Percentiles rank a stretch among this genome's conserved stretches.
Evolutionary conservation across 2,329 filamentous ascomycete species (phyloP).

Genomic region (Fusarium duplospermum): DNA sequence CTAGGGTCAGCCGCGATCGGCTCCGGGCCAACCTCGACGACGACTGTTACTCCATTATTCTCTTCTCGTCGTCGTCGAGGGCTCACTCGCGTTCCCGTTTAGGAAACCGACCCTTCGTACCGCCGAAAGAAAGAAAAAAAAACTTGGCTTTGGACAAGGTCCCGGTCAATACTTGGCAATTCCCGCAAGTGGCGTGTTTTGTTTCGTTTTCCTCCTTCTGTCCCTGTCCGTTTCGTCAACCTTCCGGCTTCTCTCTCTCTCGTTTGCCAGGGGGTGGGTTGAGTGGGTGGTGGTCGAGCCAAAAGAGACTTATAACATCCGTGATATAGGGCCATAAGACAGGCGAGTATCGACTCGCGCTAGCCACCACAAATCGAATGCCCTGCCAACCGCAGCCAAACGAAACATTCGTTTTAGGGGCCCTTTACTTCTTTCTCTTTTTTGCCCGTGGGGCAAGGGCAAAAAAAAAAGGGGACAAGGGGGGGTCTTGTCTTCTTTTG

Average conservation of each 20-base stretch:
- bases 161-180: constrained; percentile 7
- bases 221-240: constrained; percentile 15
- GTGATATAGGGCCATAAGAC: constrained; percentile 45
- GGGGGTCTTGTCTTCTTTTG: neutral
- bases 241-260: neutral
- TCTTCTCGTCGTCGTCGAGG: neutral
- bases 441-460: constrained; percentile 33
- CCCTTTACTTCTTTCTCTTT: constrained; percentile 15
- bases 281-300: constrained; percentile 9
- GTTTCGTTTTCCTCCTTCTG: constrained; percentile 35
- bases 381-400: constrained; percentile 40
- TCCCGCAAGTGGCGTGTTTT: constrained; percentile 37
- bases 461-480: constrained; percentile 10
- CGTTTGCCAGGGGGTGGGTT: neutral
- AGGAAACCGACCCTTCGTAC: constrained; percentile 28
- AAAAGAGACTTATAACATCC: constrained; percentile 33
- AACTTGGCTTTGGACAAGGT: neutral
- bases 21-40: constrained; percentile 21
- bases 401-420: constrained; percentile 39
- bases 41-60: constrained; percentile 2
- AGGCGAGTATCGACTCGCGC: constrained; percentile 40
- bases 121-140: neutral
- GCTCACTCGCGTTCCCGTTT: constrained; percentile 4
- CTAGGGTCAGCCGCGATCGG: constrained; percentile 25
- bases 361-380: constrained; percentile 25